Percentiles rank a stretch among this genome's conserved stretches.
Conservation (phyloP, 2,329 filamentous ascomycete genomes). For the Trichophaea hybrida region DNA sequence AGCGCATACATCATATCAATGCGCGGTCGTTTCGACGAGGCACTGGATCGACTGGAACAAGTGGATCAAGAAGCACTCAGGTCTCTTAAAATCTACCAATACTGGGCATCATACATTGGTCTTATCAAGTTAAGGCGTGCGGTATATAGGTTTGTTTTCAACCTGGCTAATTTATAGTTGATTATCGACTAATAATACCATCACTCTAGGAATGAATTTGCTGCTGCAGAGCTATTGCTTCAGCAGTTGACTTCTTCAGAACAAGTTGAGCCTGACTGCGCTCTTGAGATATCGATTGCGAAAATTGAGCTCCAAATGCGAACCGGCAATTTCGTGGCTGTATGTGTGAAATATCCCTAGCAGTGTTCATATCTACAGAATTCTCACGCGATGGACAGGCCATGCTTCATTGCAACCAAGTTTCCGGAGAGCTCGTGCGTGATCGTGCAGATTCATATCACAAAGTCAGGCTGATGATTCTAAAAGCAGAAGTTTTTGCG, state of each 20-base stretch:
- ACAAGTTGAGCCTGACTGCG: conserved; percentile 44
- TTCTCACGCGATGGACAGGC: conserved; percentile 32
- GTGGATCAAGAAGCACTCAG: conserved; percentile 49
- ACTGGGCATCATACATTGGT: conserved; percentile 52
- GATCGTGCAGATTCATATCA: conserved; percentile 50
- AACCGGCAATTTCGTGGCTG: conserved; percentile 35
- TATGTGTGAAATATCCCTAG: background rate
- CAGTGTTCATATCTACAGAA: background rate
- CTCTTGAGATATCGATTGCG: conserved; percentile 44
- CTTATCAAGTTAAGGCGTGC: conserved; percentile 51
- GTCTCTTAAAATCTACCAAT: conserved; percentile 64
- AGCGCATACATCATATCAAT: conserved; percentile 45
- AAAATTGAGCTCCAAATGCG: conserved; percentile 46
- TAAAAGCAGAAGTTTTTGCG: conserved; percentile 56
- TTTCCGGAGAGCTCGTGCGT: conserved; percentile 39
- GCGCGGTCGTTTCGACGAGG: conserved; percentile 54
- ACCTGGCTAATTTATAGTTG: conserved; percentile 11
- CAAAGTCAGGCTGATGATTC: conserved; percentile 54
- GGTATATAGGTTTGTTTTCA: conserved; percentile 37
- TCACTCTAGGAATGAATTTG: conserved; percentile 37
- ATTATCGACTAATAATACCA: conserved; percentile 4
- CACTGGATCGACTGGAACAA: conserved; percentile 44
- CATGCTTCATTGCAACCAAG: conserved; percentile 40
- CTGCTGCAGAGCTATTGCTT: conserved; percentile 43
- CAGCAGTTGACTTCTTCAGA: conserved; percentile 41